Base-by-base conservation (phyloP, 2,329 filamentous ascomycete genomes). In the Epichloe elymi region DNA sequence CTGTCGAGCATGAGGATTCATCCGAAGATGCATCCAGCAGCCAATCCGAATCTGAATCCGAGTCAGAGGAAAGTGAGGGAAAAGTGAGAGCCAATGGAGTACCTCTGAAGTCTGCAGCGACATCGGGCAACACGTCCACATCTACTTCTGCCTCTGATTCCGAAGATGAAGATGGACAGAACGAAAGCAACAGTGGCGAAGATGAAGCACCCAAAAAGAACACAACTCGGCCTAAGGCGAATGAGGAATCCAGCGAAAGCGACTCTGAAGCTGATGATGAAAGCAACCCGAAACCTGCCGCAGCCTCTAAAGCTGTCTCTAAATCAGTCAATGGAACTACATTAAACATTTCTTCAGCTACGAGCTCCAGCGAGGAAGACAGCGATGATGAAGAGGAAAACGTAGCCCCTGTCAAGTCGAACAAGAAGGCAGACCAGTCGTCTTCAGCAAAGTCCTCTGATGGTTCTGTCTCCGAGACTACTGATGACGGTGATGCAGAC, bases 401-500 rank as follows among this genome's bases (percentile, higher is more conserved):
- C 4, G 50, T 49, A 11, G 20, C 33, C 8, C 35, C 33, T 43
- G 14, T 33, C 15, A 43, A 38, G 45, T n/a, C 42, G 15, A 46
- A 10, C 23, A 33, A 45, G 19, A 42, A 17, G 11, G 15, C 15
- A 33, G 44, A 47, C 14, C 17, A 23, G 14, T 14, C 45, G 44
- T 26, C 58, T 33, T 48, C 45, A 36, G 19, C 45, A 6, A 2
- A 47, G 20, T 23, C 36, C 12, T 37, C 58, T 14, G 49, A 52
- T 26, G 39, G 23, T 35, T 41, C 44, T 43, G 20, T 59, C 30
- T 48, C 58, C 10, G 51, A 55, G 12, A 15, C 35, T 1, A 60
- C 60, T 6, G 60, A 60, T n/a, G 57, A 62, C 14, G 60, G 64
- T 35, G 64, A 63, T 54, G 61, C 58, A 3, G 68, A 72, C 42